These are phyloP conservation scores for Extremus antarcticus DNA, from an alignment of 495 filamentous ascomycete genomes.

Conservation along the genomic window DNA sequence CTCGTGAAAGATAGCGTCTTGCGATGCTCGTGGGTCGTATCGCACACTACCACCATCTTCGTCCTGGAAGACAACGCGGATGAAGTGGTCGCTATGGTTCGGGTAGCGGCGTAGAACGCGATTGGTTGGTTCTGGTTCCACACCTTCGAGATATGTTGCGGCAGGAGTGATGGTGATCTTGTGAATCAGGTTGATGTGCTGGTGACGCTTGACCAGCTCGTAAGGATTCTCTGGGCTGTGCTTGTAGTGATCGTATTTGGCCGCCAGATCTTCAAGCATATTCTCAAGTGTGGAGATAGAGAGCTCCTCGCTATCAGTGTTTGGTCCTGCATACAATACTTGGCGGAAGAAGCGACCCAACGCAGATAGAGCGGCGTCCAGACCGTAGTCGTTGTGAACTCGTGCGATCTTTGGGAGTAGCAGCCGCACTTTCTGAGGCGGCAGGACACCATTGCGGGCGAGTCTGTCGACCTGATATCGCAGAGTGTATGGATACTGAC, in stretches of 20 bases:
- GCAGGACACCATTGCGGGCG: conserved; percentile 41
- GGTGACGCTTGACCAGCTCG: conserved; percentile 24
- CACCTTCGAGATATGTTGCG: conserved; percentile 57
- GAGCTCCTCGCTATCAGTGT: conserved; percentile 37
- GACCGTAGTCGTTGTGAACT: conserved; percentile 13
- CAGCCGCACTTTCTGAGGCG: conserved; percentile 32
- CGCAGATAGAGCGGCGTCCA: conserved; percentile 18
- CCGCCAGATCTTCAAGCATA: conserved; percentile 34
- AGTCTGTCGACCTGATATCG: conserved; percentile 44
- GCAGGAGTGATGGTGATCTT: conserved; percentile 57
- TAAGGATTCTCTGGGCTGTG: conserved; percentile 11
- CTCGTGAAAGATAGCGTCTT: conserved; percentile 40
- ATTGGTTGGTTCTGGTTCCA: conserved; percentile 59
- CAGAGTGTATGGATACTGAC: conserved; percentile 29
- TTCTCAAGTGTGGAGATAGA: conserved; percentile 34
- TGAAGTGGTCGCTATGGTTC: conserved; percentile 50
- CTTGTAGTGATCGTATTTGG: conserved; percentile 23
- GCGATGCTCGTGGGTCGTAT: conserved; percentile 43
- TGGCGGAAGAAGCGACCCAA: conserved; percentile 34
- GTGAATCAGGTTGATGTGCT: conserved; percentile 40
- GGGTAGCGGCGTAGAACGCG: conserved; percentile 62
- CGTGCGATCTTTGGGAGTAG: conserved; percentile 30
- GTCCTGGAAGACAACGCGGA: conserved; percentile 61
- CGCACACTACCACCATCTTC: conserved; percentile 56
- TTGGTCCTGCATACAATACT: conserved; percentile 41